Base-by-base conservation (phyloP, 805 yeast species). In the Wickerhamia fluorescens region DNA sequence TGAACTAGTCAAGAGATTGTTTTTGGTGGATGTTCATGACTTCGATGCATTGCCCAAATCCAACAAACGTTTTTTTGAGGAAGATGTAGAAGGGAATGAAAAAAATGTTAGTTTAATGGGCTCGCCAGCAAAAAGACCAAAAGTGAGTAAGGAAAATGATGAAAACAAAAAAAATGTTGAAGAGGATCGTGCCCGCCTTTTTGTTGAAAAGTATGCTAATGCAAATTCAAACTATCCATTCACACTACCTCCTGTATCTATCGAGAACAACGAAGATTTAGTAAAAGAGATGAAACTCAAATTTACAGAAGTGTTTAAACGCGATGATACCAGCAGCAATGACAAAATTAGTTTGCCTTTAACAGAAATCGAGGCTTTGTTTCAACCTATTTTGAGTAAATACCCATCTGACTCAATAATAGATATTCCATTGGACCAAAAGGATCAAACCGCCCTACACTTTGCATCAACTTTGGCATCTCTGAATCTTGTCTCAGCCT, bases 211-310 rank as follows among this genome's bases (percentile, higher is more conserved):
- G 14, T 16, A 34, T 6, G 33, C 29, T 4, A 24, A 13, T 5
- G 6, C 34, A 7, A 70, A 70, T 35, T 59, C 72, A 20, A 63
- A 66, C 38, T 48, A 55, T 16, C 75, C 75, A 3, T 67, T 52
- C 43, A 55, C 79, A 0, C 42, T 74, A 26, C 66, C 63, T 18
- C 79, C 81, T 3, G 32, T 72, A 10, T 40, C 55, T 9, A 45
- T 51, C 13, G 55, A 47, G 10, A 50, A 58, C 9, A 44, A 41
- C 3, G 62, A 58, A 5, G n/a, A n/a, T n/a, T 30, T 53, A 14
- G 41, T 47, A 5, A 43, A 56, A 20, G 62, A 58, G 10, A 44
- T 58, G 14, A 63, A 58, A 40, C 34, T 41, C 28, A 49, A 48
- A 29, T 52, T 54, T 30, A 42, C 59, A 22, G 61, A 56, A 20